Percentiles rank a stretch among this genome's conserved stretches.
Conservation (phyloP, 164 flowering plant genomes). For the Magnolia kwangsiensis region DNA sequence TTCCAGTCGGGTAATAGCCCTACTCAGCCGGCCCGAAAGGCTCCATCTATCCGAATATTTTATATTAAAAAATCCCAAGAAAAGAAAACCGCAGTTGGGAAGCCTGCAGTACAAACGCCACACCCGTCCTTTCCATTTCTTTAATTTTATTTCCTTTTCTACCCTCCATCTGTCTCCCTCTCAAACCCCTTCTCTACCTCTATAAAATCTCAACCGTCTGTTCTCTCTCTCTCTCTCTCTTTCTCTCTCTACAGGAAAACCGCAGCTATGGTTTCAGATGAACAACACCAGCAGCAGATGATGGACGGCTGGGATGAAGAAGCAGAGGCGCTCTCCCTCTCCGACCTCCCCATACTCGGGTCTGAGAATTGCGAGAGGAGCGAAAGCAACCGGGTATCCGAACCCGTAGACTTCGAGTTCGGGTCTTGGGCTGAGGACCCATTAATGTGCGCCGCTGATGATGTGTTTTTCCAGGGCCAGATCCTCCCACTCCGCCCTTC, state of each 20-base stretch:
- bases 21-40: background rate
- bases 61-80: background rate
- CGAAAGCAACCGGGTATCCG: background rate
- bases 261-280: too few relatives aligned
- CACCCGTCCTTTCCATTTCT: background rate
- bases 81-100: background rate
- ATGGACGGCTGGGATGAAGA: slow-evolving; percentile 1
- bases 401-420: slow-evolving; percentile 48
- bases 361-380: slow-evolving; percentile 9
- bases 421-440: slow-evolving; percentile 21
- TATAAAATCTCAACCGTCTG: background rate
- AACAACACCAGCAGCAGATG: background rate
- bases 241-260: background rate
- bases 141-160: background rate
- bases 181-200: background rate
- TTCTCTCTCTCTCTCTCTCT: background rate
- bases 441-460: slow-evolving; percentile 68
- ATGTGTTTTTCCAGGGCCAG: slow-evolving; percentile 69
- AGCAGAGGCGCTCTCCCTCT: slow-evolving; percentile 45
- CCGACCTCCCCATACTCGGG: slow-evolving; percentile 43
- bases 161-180: slow-evolving; percentile 5
- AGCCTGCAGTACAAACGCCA: background rate
- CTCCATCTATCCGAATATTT: background rate
- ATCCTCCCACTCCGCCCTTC: slow-evolving; percentile 71
- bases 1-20: too few relatives aligned